phyloP scores from a whole-genome alignment of 2,329 filamentous ascomycete genomes.

The Fusarium sacchari region DNA sequence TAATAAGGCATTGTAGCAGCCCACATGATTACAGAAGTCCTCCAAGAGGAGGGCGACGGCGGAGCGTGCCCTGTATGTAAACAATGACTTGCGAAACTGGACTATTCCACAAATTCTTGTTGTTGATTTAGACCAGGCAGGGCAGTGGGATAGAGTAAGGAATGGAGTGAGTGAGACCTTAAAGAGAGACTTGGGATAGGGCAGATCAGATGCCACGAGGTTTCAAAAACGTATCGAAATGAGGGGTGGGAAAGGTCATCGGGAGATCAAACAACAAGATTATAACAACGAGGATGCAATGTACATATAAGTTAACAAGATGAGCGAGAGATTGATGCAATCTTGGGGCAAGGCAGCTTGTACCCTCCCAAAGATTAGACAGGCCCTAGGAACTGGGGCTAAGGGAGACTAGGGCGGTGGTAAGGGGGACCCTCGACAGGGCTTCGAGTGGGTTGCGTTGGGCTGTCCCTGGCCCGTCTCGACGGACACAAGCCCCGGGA shows the following conservation, averaged over 20 bases:
- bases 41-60: slow-evolving; percentile 44
- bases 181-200: slow-evolving; percentile 13
- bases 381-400: slow-evolving; percentile 41
- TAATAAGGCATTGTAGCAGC: slow-evolving; percentile 42
- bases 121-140: slow-evolving; percentile 4
- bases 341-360: slow-evolving; percentile 43
- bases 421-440: slow-evolving; percentile 44
- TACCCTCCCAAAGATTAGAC: slow-evolving; percentile 44
- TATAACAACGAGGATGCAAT: slow-evolving; percentile 36
- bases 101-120: slow-evolving; percentile 36
- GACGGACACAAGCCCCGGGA: slow-evolving; percentile 44
- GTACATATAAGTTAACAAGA: slow-evolving; percentile 39
- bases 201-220: slow-evolving; percentile 10
- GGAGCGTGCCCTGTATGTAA: slow-evolving; percentile 45
- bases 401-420: slow-evolving; percentile 41
- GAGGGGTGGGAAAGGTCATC: slow-evolving; percentile 30
- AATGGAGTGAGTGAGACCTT: slow-evolving; percentile 7
- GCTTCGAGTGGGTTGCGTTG: slow-evolving; percentile 36
- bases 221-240: slow-evolving; percentile 30
- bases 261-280: slow-evolving; percentile 16
- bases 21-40: slow-evolving; percentile 41
- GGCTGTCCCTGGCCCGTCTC: slow-evolving; percentile 38
- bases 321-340: slow-evolving; percentile 46
- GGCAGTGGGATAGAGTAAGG: slow-evolving; percentile 9
- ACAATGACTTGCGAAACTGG: slow-evolving; percentile 20